Base-by-base conservation (phyloP, 2,329 filamentous ascomycete species). In the Endoconidiophora laricicola region DNA sequence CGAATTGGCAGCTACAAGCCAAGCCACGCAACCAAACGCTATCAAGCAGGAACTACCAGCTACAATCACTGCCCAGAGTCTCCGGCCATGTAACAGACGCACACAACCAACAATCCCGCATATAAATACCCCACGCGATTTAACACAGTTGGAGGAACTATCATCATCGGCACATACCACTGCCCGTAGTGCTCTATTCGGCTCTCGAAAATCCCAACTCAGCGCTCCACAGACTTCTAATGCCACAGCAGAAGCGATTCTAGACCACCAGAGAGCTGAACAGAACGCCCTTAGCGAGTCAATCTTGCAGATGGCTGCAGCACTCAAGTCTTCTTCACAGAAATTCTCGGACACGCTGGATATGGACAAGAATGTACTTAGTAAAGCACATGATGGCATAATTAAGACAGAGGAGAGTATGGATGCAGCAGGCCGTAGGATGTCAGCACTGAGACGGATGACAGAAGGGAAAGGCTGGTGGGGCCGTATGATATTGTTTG, bases 391-490 rank as follows among this genome's bases (percentile, higher is more conserved):
- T 1, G 72, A 81, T 50, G 85, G 84, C 0, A 72, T 96, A 57
- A 83, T 88, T 59, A 80, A 78, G 62, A 93, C 82, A 58, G 79
- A 82, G 53, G 66, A 72, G 43, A 80, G 80, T 16, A 82, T 96
- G 74, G 80, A 87, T 54, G 75, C 78, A 1, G 86, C 88, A 3
- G 78, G 78, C 48, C 75, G 77, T 55, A 70, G 78, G 55, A 93
- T 96, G 85, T 81, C 84, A 1, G 72, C 76, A 58, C 63, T 96
- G 60, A 71, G 77, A 57, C 73, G 73, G 48, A 86, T 94, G 79
- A 86, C 82, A 14, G 90, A 95, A 67, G 88, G 87, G 3, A 81
- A 82, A 61, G 87, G 87, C 0, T 93, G 83, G 83, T 86, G 76
- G 78, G 87, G 83, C 4, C 69, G 88, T 48, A 76, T 94, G 69